Percentiles rank a stretch among this genome's conserved stretches.
Conservation (phyloP, 2,329 filamentous ascomycete species). For the Fusarium oxysporum region DNA sequence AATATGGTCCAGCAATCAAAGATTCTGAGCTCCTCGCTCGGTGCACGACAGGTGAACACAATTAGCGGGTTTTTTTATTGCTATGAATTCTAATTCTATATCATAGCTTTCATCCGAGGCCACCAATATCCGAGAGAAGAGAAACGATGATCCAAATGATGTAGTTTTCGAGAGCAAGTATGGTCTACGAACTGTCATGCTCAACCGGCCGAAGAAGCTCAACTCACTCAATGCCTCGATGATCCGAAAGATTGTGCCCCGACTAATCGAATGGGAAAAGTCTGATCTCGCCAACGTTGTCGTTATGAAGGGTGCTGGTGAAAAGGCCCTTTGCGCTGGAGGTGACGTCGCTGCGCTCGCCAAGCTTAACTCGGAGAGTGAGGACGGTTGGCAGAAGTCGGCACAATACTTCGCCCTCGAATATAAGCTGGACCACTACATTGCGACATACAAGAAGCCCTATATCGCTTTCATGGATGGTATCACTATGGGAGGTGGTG, state of each 20-base stretch:
- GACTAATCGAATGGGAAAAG: slow-evolving; percentile 92
- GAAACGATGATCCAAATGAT: slow-evolving; percentile 84
- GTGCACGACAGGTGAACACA: slow-evolving; percentile 47
- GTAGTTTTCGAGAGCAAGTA: slow-evolving; percentile 92
- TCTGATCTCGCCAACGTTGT: slow-evolving; percentile 94
- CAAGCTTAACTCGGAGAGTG: slow-evolving; percentile 73
- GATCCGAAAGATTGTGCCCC: slow-evolving; percentile 92
- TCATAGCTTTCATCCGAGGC: slow-evolving; percentile 52
- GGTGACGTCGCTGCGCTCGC: slow-evolving; percentile 90
- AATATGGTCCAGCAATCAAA: slow-evolving; percentile 86
- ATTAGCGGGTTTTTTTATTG: neutral
- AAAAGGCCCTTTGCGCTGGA: slow-evolving; percentile 89
- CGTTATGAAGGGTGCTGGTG: slow-evolving; percentile 89
- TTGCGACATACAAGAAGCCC: slow-evolving; percentile 92
- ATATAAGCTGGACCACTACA: slow-evolving; percentile 95
- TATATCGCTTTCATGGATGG: slow-evolving; percentile 97
- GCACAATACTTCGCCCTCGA: slow-evolving; percentile 91
- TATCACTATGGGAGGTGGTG: slow-evolving; percentile 97
- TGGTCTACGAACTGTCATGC: slow-evolving; percentile 89
- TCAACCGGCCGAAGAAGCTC: slow-evolving; percentile 91
- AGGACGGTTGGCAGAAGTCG: slow-evolving; percentile 78
- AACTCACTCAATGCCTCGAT: slow-evolving; percentile 95
- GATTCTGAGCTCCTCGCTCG: slow-evolving; percentile 70
- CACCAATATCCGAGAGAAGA: slow-evolving; percentile 63
- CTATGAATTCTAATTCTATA: slow-evolving; percentile 26